phyloP scores from a whole-genome alignment of 805 yeast genomes.

The Scheffersomyces amazonensis region DNA sequence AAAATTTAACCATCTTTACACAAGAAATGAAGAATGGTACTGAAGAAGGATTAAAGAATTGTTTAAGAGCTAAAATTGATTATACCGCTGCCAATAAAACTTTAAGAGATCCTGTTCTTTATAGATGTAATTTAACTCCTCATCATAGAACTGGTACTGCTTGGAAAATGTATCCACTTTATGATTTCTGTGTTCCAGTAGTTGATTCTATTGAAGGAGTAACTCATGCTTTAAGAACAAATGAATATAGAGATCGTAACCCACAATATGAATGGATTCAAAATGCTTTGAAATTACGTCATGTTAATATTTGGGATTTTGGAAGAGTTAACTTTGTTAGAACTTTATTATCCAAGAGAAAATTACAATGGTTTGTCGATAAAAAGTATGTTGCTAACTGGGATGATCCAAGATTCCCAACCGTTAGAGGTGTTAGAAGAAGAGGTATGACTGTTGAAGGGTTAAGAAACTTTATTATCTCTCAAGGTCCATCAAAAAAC shows the following conservation, averaged over 20 bases:
- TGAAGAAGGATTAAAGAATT: slow-evolving; percentile 86
- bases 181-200: slow-evolving; percentile 97
- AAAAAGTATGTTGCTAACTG: slow-evolving; percentile 82
- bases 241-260: slow-evolving; percentile 98
- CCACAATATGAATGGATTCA: slow-evolving; percentile 98
- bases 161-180: slow-evolving; percentile 98
- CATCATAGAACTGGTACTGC: slow-evolving; percentile 92
- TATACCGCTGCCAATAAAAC: slow-evolving; percentile 90
- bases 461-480: slow-evolving; percentile 83
- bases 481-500: slow-evolving; percentile 98
- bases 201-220: slow-evolving; percentile 97
- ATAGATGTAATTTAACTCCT: slow-evolving; percentile 95
- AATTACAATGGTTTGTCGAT: slow-evolving; percentile 99
- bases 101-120: slow-evolving; percentile 95
- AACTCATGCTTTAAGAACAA: slow-evolving; percentile 96
- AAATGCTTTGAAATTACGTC: slow-evolving; percentile 74
- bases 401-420: slow-evolving; percentile 99
- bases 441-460: slow-evolving; percentile 99
- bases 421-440: slow-evolving; percentile 98
- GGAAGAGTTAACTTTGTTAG: slow-evolving; percentile 96
- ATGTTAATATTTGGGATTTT: slow-evolving; percentile 97
- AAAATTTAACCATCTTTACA: slow-evolving; percentile 79
- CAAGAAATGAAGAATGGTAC: slow-evolving; percentile 94
- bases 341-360: slow-evolving; percentile 93
- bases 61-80: slow-evolving; percentile 96